These are phyloP conservation scores for Marchantia polymorpha DNA, from an alignment of 225 moss, liverwort and hornwort species.

Conservation along the genomic window DNA sequence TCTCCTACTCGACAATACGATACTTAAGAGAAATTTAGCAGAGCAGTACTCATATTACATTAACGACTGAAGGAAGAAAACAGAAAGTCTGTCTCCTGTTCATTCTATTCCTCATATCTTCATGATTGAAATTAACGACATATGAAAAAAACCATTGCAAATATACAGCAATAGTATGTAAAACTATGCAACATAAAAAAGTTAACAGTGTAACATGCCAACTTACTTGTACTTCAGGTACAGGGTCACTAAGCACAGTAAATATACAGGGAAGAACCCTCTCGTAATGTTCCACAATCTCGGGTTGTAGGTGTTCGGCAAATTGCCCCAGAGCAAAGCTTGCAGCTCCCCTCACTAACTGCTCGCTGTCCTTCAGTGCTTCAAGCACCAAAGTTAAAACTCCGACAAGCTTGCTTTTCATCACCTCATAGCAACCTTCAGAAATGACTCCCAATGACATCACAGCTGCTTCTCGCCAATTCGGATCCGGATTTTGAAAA, in stretches of 20 bases:
- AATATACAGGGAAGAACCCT: conserved; percentile 95
- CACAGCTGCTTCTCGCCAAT: conserved; percentile 87
- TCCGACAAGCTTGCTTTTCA: conserved; percentile 80
- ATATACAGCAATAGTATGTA: neutral
- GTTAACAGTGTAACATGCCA: neutral
- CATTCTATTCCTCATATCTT: neutral
- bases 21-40: neutral
- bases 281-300: conserved; percentile 90
- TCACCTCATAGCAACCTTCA: conserved; percentile 94
- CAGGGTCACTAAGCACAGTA: conserved; percentile 75
- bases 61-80: neutral
- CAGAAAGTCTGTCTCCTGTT: neutral
- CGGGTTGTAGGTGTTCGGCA: conserved; percentile 97
- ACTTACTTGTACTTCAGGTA: conserved; percentile 88
- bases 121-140: neutral
- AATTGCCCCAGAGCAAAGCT: conserved; percentile 98
- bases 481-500: conserved; percentile 74
- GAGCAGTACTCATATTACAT: no score
- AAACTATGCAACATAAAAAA: neutral
- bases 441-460: conserved; percentile 97
- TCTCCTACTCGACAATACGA: neutral
- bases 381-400: conserved; percentile 88
- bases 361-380: conserved; percentile 86
- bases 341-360: conserved; percentile 87
- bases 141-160: neutral